Evolutionary conservation across 352 stramenopile genomes (phyloP), one percentile per base, ranked within the genome.

Genomic region (Pythium utonaiense): DNA sequence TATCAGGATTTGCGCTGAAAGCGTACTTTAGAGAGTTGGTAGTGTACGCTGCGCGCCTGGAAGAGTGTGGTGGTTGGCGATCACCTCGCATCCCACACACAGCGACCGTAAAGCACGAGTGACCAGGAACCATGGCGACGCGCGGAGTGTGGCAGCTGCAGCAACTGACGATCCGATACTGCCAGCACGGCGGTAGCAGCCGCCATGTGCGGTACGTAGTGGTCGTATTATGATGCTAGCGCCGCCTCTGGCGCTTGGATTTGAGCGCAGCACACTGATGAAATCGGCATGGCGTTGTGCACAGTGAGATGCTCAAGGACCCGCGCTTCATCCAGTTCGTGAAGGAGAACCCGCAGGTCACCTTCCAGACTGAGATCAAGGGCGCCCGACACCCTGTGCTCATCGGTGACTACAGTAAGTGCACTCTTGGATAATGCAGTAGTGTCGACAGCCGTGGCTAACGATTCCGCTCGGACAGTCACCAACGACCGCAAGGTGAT

Each of bases 321-420:
- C 54, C 78, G 60, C 83, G 83, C 42, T 95, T 95, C 68, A 65
- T 91, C 31, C 71, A 80, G 44, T 93, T 95, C 58, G 86, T 95
- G 42, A 82, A 90, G 66, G 83, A 91, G 59, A 95, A 95, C 65
- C 86, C 86, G 54, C 86, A 95, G 71, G 78, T 95, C 57, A 72
- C 74, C 30, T 95, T 95, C 51, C 58, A 85, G 70, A 95, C 86
- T 28, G 71, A 95, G 66, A 69, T 95, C 67, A 93, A 95, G 75
- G 81, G 83, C 25, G 83, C 82, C 17, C 77, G 71, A 53, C 86
- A 95, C 72, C 86, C 86, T 9, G 71, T 95, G 17, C 47, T 95
- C 24, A 79, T 95, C 47, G 86, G 86, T 60, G 82, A 93, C 61
- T 95, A 95, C 73, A 84, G 84, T 94, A 62, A 54, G 65, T 70